Percentiles rank a stretch among this genome's conserved stretches.
Evolutionary conservation across 257 asterid species (phyloP).

Genomic region (Rehmannia glutinosa): DNA sequence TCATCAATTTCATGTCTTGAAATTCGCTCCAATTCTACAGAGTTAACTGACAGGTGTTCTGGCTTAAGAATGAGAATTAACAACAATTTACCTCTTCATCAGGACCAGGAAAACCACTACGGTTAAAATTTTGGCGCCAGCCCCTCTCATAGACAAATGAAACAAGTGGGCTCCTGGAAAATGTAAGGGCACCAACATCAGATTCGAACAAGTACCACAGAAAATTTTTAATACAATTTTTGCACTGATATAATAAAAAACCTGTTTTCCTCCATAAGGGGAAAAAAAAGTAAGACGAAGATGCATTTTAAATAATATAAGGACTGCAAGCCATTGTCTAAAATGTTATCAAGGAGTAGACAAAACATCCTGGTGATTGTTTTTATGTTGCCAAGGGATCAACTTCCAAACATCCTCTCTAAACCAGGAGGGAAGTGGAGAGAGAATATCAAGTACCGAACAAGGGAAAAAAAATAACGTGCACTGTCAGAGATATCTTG

Average conservation of each 20-base stretch:
- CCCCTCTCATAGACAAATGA: conserved; percentile 96
- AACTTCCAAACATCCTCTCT: neutral
- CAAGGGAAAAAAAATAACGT: neutral
- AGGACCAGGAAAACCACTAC: conserved; percentile 94
- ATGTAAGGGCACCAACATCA: conserved; percentile 16
- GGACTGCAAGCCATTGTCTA: neutral
- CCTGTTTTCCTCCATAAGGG: neutral
- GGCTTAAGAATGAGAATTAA: conserved; percentile 8
- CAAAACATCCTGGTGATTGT: neutral
- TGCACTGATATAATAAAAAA: neutral
- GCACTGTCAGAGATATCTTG: neutral
- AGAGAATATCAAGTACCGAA: neutral
- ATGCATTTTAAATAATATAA: neutral
- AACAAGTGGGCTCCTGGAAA: conserved; percentile 86
- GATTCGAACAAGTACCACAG: conserved; percentile 1
- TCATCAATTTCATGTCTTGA: neutral
- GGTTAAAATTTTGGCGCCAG: conserved; percentile 90
- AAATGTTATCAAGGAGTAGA: neutral
- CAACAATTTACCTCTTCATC: conserved; percentile 79
- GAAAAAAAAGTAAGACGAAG: neutral
- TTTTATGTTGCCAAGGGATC: neutral
- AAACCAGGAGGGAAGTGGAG: neutral
- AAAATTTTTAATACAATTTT: neutral
- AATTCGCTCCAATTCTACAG: neutral
- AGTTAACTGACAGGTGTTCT: neutral